Percentiles rank a stretch among this genome's conserved stretches.
Evolutionary conservation across 169 alveolate species (phyloP).

Genomic region (Plasmodium vinckei): DNA sequence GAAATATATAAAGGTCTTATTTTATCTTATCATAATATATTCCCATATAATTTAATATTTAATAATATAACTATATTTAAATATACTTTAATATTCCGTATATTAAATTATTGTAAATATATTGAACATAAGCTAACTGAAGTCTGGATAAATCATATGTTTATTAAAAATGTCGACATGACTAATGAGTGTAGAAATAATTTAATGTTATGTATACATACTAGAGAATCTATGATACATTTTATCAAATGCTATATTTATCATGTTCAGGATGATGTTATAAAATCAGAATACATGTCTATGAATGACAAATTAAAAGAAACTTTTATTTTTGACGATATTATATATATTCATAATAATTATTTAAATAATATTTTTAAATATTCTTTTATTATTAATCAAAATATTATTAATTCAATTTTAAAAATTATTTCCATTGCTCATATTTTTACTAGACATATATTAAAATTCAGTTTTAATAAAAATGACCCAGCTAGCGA

Average conservation of each 20-base stretch:
- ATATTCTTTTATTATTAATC: conserved; percentile 74
- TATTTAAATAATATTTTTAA: conserved; percentile 77
- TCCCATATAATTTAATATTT: conserved; percentile 78
- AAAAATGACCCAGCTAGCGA: conserved; percentile 14
- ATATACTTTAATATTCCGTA: conserved; percentile 75
- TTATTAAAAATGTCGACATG: conserved; percentile 78
- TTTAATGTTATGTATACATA: conserved; percentile 79
- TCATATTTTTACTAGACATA: conserved; percentile 79
- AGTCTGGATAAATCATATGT: conserved; percentile 81
- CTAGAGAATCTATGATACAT: conserved; percentile 80
- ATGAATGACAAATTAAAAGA: conserved; percentile 68
- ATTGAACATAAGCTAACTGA: conserved; percentile 77
- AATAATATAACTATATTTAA: conserved; percentile 77
- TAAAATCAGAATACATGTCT: conserved; percentile 61
- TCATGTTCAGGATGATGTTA: conserved; percentile 78
- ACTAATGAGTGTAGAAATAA: conserved; percentile 77
- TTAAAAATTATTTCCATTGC: conserved; percentile 76
- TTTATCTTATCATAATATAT: conserved; percentile 62
- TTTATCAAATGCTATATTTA: conserved; percentile 75
- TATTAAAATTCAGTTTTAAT: conserved; percentile 72
- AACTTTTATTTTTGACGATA: conserved; percentile 66
- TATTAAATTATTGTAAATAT: conserved; percentile 80
- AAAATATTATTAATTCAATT: conserved; percentile 57
- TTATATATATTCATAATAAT: conserved; percentile 73
- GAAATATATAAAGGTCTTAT: conserved; percentile 65